Evolutionary conservation across 768 basidiomycete genomes (phyloP).

Genomic region (Phlegmacium glaucopus): DNA sequence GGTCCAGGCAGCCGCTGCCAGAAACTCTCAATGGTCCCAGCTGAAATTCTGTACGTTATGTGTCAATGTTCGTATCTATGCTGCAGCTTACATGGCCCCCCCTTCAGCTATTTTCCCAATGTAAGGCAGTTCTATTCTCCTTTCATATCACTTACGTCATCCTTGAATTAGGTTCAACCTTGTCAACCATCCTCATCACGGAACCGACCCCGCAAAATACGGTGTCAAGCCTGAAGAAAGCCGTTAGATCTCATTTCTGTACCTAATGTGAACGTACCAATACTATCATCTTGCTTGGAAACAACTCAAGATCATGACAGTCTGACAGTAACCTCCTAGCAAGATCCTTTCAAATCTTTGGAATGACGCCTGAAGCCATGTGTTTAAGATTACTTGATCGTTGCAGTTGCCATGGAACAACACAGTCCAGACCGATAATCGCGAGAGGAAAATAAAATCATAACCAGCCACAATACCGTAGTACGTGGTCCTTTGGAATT

Average conservation of each 20-base stretch:
- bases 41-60: conserved; percentile 79
- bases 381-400: too few relatives aligned
- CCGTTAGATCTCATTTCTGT: conserved; percentile 14
- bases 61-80: conserved; percentile 2
- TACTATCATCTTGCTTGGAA: neutral
- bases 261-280: neutral
- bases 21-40: conserved; percentile 92
- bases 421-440: too few relatives aligned
- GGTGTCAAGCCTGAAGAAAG: conserved; percentile 35
- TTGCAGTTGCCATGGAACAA: too few relatives aligned
- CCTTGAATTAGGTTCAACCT: conserved; percentile 78
- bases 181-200: conserved; percentile 87
- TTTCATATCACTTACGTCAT: conserved; percentile 9
- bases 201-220: conserved; percentile 83
- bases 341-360: too few relatives aligned
- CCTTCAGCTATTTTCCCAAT: conserved; percentile 68
- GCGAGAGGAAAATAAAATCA: too few relatives aligned
- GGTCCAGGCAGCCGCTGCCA: conserved; percentile 82
- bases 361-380: too few relatives aligned
- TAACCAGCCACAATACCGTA: too few relatives aligned
- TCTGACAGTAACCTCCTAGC: too few relatives aligned
- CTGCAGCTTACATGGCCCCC: conserved; percentile 9
- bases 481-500: too few relatives aligned
- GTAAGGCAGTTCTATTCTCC: conserved; percentile 35
- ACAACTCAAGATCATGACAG: too few relatives aligned